A percentile compares a stretch with the other conserved stretches of the same genome.
phyloP scores from a whole-genome alignment of 352 stramenopile genomes.

The Phytophthora sp. region DNA sequence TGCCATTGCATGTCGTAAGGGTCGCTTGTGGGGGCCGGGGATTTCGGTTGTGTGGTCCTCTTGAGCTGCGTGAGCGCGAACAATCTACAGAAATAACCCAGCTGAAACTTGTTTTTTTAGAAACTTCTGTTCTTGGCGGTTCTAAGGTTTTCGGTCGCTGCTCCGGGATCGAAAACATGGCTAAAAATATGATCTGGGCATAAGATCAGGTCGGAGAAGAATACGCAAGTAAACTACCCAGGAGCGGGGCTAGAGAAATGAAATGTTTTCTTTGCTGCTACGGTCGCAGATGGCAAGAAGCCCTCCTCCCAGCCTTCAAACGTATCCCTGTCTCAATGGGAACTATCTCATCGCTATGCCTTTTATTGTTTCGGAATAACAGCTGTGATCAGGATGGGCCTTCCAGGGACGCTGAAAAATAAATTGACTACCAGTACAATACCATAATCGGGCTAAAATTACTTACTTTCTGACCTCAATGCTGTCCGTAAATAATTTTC shows the following conservation, averaged over 20 bases:
- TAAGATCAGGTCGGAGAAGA: not conserved
- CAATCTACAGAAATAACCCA: not conserved
- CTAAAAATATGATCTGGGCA: not conserved
- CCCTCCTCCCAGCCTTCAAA: constrained; percentile 57
- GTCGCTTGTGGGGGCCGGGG: not conserved
- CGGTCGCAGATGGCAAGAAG: constrained; percentile 58
- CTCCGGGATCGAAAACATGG: not conserved
- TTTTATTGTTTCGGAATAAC: constrained; percentile 50
- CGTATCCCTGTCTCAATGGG: constrained; percentile 45
- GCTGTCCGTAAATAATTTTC: no score
- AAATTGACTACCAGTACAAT: no score
- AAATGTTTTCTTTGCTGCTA: constrained; percentile 57
- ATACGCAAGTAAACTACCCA: no score
- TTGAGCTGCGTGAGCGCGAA: not conserved
- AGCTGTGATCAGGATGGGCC: constrained; percentile 50
- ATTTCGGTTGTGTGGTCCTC: not conserved
- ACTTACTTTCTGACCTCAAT: no score
- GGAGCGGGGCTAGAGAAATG: constrained; percentile 45
- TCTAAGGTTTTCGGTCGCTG: not conserved
- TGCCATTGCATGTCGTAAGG: no score
- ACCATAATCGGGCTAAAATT: no score
- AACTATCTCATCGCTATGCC: constrained; percentile 45
- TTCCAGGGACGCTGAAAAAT: no score
- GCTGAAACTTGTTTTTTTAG: no score
- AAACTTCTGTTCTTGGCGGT: no score